Evolutionary conservation across 1,284 basidiomycete genomes (phyloP), one percentile per base, ranked within the genome.

Genomic region (Tremellales sp.): DNA sequence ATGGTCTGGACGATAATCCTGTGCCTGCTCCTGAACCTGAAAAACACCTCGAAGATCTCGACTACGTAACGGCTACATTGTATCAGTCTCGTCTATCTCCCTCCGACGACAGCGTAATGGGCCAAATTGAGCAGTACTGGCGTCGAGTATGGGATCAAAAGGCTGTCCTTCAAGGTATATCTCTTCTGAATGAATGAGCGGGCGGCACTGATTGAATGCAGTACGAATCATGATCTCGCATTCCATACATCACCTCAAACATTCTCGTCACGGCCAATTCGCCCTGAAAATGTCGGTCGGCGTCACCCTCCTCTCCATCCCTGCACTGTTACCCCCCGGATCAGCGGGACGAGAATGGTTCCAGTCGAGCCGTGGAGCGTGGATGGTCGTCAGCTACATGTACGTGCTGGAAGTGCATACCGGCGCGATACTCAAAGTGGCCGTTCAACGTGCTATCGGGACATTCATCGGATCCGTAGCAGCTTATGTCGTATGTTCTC

Each of bases 401-500:
- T 78, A 75, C 52, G 76, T 76, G 10, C 56, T 79, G 26, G 78
- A 79, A 43, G 69, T 74, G 11, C 73, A 73, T 6, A 77, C 76
- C 0, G 78, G 77, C 1, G 76, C 76, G 3, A 78, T 75, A 3
- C 52, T 78, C 26, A 65, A 72, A 10, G 61, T 77, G 3, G 76
- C 75, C 0, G 53, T 75, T 15, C 75, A 69, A 44, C 69, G 78
- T 12, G 61, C 74, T 21, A 48, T 73, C 3, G 77, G 77, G 12
- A 78, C 77, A 3, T 64, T 78, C 33, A 54, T 68, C 2, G 77
- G 77, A 13, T 73, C 73, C 0, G 39, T 78, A 3, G 52, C 65
- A 4, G 77, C 70, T 4, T 72, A 68, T 35, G 45, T 76, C 15
- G 70, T 75, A 45, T 59, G 69, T n/a, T 67, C 17, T 23, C 2